Evolutionary conservation across 202 grass and related monocot species (phyloP).

Genomic region (Schoenoplectus tabernaemontani): DNA sequence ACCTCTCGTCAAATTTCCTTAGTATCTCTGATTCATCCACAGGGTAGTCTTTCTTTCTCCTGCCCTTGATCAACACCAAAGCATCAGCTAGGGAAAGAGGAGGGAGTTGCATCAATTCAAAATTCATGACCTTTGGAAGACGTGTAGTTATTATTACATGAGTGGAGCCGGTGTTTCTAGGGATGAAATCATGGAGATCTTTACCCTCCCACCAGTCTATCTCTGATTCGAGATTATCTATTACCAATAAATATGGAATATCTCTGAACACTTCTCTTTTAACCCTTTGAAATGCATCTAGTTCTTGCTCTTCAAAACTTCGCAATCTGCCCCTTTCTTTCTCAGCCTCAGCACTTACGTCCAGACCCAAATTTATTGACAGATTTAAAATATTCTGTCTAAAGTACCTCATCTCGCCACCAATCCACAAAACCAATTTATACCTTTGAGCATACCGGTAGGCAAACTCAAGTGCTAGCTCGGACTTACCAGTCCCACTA

Average conservation of each 20-base stretch:
- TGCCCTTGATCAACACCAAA: conserved; percentile 69
- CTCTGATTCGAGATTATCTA: conserved; percentile 92
- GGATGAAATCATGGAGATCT: conserved; percentile 92
- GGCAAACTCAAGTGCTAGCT: conserved; percentile 84
- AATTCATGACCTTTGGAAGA: conserved; percentile 66
- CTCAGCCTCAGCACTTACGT: conserved; percentile 83
- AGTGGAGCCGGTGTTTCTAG: conserved; percentile 76
- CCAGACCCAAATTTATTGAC: conserved; percentile 61
- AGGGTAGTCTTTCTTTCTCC: conserved; percentile 65
- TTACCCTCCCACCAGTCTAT: conserved; percentile 99
- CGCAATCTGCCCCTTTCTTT: conserved; percentile 87
- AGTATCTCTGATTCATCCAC: conserved; percentile 65
- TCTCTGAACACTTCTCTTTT: conserved; percentile 90
- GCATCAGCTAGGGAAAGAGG: conserved; percentile 58
- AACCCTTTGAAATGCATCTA: conserved; percentile 82
- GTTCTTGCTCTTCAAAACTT: conserved; percentile 94
- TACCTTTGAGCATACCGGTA: conserved; percentile 83
- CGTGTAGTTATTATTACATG: conserved; percentile 75
- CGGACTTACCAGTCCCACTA: conserved; percentile 90
- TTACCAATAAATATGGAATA: conserved; percentile 87
- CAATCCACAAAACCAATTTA: conserved; percentile 92
- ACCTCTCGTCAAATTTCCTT: conserved; percentile 71
- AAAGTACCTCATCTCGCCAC: conserved; percentile 72
- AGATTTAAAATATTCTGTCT: conserved; percentile 92
- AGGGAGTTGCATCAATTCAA: conserved; percentile 84